Evolutionary conservation across 495 filamentous ascomycete genomes (phyloP).

Genomic region (Lineolata rhizophorae): DNA sequence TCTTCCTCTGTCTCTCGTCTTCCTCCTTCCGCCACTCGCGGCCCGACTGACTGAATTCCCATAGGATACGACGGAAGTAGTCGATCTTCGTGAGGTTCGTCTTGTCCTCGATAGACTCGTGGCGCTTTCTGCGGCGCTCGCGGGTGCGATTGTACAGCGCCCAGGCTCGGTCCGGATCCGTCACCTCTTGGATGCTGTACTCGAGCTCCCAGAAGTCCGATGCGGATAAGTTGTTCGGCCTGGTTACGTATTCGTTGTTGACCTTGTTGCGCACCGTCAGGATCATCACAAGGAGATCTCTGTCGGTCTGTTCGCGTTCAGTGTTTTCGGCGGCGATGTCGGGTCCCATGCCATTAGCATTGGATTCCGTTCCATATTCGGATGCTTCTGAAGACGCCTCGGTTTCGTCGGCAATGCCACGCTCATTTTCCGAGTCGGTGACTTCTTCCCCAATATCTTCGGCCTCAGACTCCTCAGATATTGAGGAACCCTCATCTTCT

Average conservation of each 20-base stretch:
- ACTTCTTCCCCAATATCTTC: no score
- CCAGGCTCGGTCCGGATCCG: conserved; percentile 14
- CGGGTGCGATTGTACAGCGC: conserved; percentile 28
- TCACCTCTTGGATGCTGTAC: conserved; percentile 45
- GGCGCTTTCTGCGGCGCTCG: conserved; percentile 25
- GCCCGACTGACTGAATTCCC: conserved; percentile 15
- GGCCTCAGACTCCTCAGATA: no score
- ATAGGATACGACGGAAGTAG: not conserved
- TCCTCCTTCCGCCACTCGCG: conserved; percentile 24
- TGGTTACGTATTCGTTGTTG: conserved; percentile 37
- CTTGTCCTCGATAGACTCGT: not conserved
- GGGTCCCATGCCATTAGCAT: not conserved
- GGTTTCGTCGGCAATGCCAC: no score
- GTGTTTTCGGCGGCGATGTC: not conserved
- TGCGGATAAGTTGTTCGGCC: conserved; percentile 28
- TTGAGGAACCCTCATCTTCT: no score
- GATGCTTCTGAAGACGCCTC: no score
- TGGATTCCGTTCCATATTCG: conserved; percentile 9
- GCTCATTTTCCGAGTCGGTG: no score
- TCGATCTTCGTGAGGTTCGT: conserved; percentile 10
- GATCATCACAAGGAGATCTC: conserved; percentile 35
- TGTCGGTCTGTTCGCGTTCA: not conserved
- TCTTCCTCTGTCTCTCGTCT: conserved; percentile 23
- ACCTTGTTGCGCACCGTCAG: conserved; percentile 51
- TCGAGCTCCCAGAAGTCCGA: conserved; percentile 51